A percentile compares a stretch with the other conserved stretches of the same genome.
phyloP scores from a whole-genome alignment of 2,329 filamentous ascomycete species.

The Aspergillus fumigatiaffinis region DNA sequence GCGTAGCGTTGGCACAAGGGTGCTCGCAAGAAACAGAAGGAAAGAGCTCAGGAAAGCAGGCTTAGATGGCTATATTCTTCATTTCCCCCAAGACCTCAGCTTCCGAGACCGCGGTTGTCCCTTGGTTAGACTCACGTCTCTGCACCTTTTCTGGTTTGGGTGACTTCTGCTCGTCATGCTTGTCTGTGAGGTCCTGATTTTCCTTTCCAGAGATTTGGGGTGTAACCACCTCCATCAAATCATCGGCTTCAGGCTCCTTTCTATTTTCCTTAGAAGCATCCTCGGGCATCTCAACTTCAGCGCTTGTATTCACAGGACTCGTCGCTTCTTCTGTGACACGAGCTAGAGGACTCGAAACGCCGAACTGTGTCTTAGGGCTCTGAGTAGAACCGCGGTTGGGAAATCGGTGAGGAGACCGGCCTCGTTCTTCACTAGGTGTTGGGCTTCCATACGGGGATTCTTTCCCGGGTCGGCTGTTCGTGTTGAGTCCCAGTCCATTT shows the following conservation, averaged over 20 bases:
- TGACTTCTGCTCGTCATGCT: conserved; percentile 17
- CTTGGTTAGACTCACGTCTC: conserved; percentile 26
- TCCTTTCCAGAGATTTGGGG: conserved; percentile 33
- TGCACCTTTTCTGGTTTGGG: conserved; percentile 29
- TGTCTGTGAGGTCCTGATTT: conserved; percentile 23
- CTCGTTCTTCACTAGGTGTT: conserved; percentile 43
- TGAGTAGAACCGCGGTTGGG: conserved; percentile 39
- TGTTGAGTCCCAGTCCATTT: conserved; percentile 52
- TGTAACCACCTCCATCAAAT: conserved; percentile 40
- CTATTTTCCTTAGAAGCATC: conserved; percentile 26
- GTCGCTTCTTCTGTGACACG: conserved; percentile 45
- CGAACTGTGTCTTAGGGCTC: conserved; percentile 43
- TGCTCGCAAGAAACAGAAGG: not conserved
- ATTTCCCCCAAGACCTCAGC: conserved; percentile 43
- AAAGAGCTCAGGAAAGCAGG: conserved; percentile 9
- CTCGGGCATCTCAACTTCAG: conserved; percentile 32
- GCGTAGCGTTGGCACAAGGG: conserved; percentile 3
- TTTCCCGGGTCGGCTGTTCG: conserved; percentile 43
- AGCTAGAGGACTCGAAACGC: conserved; percentile 44
- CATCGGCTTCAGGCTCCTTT: conserved; percentile 31
- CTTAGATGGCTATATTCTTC: conserved; percentile 46
- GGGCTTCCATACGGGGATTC: conserved; percentile 53
- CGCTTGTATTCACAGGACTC: conserved; percentile 30
- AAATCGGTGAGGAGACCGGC: conserved; percentile 48
- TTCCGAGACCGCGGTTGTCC: conserved; percentile 29